These are phyloP conservation scores for Prosopis cineraria DNA, from an alignment of 306 rosid species.

Conservation along the genomic window DNA sequence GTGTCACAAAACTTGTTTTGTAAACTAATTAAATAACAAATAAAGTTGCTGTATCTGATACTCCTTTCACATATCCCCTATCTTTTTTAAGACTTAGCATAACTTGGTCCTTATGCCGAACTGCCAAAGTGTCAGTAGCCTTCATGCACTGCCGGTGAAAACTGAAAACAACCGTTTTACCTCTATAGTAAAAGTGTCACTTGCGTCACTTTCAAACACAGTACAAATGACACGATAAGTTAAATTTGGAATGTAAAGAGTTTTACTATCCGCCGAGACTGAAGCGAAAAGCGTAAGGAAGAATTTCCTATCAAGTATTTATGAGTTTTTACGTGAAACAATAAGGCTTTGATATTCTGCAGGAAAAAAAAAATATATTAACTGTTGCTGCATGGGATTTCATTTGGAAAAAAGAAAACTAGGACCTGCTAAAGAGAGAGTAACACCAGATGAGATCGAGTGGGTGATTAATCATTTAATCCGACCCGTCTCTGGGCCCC, in stretches of 20 bases:
- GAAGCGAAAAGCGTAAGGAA: neutral
- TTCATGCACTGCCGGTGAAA: neutral
- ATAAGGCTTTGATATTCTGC: neutral
- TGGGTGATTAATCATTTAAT: slow-evolving; percentile 39
- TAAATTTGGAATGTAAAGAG: neutral
- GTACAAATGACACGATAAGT: neutral
- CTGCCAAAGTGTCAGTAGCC: neutral
- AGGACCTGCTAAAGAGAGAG: slow-evolving; percentile 13
- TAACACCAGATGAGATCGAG: slow-evolving; percentile 41
- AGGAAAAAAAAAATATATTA: slow-evolving; percentile 22
- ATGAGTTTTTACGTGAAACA: neutral
- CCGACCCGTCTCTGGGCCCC: neutral
- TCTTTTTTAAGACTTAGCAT: neutral
- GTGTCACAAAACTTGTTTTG: neutral
- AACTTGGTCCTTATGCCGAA: neutral
- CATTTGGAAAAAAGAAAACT: slow-evolving; percentile 1
- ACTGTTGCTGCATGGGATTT: slow-evolving; percentile 5
- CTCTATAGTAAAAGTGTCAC: neutral
- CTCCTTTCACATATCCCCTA: neutral
- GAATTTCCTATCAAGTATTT: neutral
- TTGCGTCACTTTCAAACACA: neutral
- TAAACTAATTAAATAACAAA: neutral
- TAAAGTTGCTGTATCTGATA: neutral
- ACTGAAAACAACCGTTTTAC: neutral
- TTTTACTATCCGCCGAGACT: neutral